Base-by-base conservation (phyloP, 2,329 filamentous ascomycete genomes). In the Botrytis squamosa region DNA sequence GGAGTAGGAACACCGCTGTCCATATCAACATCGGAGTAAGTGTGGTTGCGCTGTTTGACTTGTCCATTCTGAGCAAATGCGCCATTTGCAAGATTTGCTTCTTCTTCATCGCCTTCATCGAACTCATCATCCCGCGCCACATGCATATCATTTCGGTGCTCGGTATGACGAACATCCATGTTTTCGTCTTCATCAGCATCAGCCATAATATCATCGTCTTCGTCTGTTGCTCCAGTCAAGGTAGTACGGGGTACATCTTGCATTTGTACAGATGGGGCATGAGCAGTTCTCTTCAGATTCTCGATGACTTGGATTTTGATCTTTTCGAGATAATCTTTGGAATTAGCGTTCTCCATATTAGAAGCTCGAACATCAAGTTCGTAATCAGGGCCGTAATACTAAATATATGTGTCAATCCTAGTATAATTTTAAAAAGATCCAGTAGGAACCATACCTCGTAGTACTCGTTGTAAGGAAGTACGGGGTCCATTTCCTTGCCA, bases 391-490 rank as follows among this genome's bases (percentile, higher is more conserved):
- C 93, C 93, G 82, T 98, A 99, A 80, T 97, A 97, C 87, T 96
- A 55, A n/a, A 55, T 7, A n/a, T 3, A 84, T 4, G 25, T 40
- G 40, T 33, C 38, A n/a, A 16, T 70, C 57, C 78, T 75, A 77
- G n/a, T 74, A 29, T 38, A 33, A 57, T 18, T 64, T 52, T 22
- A 14, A 2, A 85, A 84, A 77, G 87, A 87, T 4, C 2, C 38
- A n/a, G 7, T 68, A 71, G 85, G 85, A 74, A 89, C 20, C 85
- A 55, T 82, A 90, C 89, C 81, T 91, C 89, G 81, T 98, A 98
- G 83, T 98, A 98, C 85, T 98, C 95, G 76, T 97, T 98, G 83
- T 94, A 98, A 0, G 95, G 95, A 59, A 98, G 86, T n/a, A 93
- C 91, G 8, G 92, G 88, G 18, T 90, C 88, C 88, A 98, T 93